Base-by-base conservation (phyloP, 257 asterid genomes). In the Parsonsia alboflavescens region DNA sequence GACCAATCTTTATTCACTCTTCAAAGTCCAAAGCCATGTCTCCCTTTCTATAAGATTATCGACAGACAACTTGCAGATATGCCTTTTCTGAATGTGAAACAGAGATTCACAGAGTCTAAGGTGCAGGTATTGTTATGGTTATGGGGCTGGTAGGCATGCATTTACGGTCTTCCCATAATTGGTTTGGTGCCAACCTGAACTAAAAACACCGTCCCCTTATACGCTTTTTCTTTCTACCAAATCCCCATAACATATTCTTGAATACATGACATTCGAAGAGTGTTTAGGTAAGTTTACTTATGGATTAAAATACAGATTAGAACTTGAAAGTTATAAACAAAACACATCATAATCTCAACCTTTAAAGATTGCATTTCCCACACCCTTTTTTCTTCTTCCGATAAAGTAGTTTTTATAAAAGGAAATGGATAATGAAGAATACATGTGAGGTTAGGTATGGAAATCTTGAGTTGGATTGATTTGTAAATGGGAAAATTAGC, bases 151-250 rank as follows among this genome's bases (percentile, higher is more conserved):
- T 84, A 81, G 88, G 79, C 73, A 50, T 19, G 15, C n/a, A 62
- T 75, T 56, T 67, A 57, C 76, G 68, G 70, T 71, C 75, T 7
- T 57, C 64, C 42, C 73, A 79, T 78, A n/a, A 81, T 80, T 81
- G 80, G 72, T 82, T 81, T 73, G 83, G 86, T 83, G 75, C 58
- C 77, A 77, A 65, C 73, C 22, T 64, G 72, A 36, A 72, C 33
- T 41, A 57, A 71, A 64, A 39, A 52, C 68, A 57, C 54, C 68
- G 41, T 57, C 26, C 48, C 13, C 33, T 36, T 39, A 22, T 7
- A 7, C 44, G 42, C 48, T 21, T 57, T 33, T 42, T 42, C 10
- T 22, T 68, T 45, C 11, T 53, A 75, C 52, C 67, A 66, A 75
- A 58, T 75, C 54, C 33, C 44, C 4, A 26, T 53, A 7, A 64